These are phyloP conservation scores for Pleoardoris graminearum DNA, from an alignment of 2,329 filamentous ascomycete genomes.

Conservation along the genomic window DNA sequence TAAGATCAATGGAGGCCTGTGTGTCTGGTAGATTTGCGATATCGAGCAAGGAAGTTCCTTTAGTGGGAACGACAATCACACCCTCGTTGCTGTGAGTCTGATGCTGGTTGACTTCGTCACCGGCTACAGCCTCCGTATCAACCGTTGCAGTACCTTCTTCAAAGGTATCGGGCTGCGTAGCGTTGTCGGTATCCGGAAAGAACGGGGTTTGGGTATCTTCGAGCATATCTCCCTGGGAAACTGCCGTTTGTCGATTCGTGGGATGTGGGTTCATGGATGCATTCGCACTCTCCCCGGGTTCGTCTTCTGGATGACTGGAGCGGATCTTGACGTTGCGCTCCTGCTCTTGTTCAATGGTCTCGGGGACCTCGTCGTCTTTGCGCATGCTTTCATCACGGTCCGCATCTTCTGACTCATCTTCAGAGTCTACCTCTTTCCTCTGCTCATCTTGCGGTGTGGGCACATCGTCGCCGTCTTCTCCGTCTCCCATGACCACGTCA, in stretches of 20 bases:
- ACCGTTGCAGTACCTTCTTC: background rate
- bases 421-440: conserved; percentile 9
- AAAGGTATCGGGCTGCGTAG: background rate
- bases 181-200: conserved; percentile 16
- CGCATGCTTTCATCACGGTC: conserved; percentile 4
- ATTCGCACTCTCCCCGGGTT: conserved; percentile 1
- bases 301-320: conserved; percentile 10
- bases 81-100: too few relatives aligned
- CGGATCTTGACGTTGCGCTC: conserved; percentile 15
- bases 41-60: conserved; percentile 38
- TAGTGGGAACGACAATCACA: conserved; percentile 2
- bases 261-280: conserved; percentile 12
- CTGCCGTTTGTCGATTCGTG: conserved; percentile 30
- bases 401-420: conserved; percentile 9
- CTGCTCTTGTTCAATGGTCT: conserved; percentile 24
- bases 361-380: conserved; percentile 27
- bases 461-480: conserved; percentile 25
- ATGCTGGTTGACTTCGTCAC: conserved; percentile 5
- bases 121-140: background rate
- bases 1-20: conserved; percentile 33
- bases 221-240: conserved; percentile 40
- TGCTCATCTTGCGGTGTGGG: conserved; percentile 23
- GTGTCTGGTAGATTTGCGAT: conserved; percentile 43
- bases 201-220: conserved; percentile 39
- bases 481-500: conserved; percentile 19